Evolutionary conservation across 2,329 filamentous ascomycete species (phyloP).

Genomic region (Fusarium sp.): DNA sequence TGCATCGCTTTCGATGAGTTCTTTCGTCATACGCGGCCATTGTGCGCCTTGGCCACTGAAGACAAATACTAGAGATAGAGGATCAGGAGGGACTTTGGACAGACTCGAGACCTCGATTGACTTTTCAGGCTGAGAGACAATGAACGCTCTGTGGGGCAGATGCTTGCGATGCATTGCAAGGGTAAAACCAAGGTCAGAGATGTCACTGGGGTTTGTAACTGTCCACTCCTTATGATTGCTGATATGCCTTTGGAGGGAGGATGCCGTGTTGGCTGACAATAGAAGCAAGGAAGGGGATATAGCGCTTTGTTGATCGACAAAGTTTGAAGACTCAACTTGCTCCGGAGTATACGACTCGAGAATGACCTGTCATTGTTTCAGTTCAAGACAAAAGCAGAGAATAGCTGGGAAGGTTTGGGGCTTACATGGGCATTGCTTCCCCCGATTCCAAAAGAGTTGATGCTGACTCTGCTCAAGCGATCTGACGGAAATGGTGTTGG

Average conservation of each 20-base stretch:
- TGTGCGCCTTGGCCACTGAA: constrained; percentile 51
- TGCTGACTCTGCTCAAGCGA: constrained; percentile 14
- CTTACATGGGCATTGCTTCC: constrained; percentile 40
- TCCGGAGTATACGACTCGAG: constrained; percentile 23
- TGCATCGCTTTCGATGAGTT: constrained; percentile 23
- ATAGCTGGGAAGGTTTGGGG: no score
- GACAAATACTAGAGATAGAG: constrained; percentile 1
- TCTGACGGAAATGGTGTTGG: constrained; percentile 17
- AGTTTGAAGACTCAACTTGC: neutral
- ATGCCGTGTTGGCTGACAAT: constrained; percentile 24
- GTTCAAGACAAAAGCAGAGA: no score
- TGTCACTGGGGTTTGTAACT: neutral
- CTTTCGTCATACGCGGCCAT: constrained; percentile 45
- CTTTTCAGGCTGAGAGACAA: neutral
- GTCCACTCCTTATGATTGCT: constrained; percentile 35
- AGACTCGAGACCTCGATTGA: constrained; percentile 14
- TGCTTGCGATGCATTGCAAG: constrained; percentile 43
- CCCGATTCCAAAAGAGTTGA: constrained; percentile 45
- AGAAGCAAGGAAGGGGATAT: constrained; percentile 8
- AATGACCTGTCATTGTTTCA: neutral
- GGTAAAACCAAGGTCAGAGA: constrained; percentile 43
- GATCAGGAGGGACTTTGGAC: accelerated
- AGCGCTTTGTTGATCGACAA: neutral
- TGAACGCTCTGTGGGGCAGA: constrained; percentile 27
- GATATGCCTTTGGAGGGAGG: constrained; percentile 13